A percentile compares a stretch with the other conserved stretches of the same genome.
phyloP scores from a whole-genome alignment of 805 yeast species.

The Sungouiozyma ichnusensis region DNA sequence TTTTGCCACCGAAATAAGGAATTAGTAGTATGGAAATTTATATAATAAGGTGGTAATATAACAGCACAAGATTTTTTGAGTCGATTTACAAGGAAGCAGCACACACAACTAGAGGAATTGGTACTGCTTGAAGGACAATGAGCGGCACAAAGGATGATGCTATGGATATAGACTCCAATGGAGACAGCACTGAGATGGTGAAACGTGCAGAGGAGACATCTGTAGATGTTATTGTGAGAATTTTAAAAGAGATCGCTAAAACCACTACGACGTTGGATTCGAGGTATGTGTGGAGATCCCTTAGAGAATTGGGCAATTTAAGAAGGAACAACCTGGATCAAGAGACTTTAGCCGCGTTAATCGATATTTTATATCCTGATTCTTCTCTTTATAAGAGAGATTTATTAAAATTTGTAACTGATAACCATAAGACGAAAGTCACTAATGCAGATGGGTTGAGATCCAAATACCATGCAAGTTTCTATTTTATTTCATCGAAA shows the following conservation, averaged over 20 bases:
- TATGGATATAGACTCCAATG: neutral
- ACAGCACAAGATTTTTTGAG: neutral
- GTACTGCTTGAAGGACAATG: neutral
- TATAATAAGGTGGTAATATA: neutral
- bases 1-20: neutral
- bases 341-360: slow-evolving; percentile 43
- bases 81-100: neutral
- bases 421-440: slow-evolving; percentile 26
- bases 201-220: slow-evolving; percentile 26
- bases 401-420: slow-evolving; percentile 33
- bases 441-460: slow-evolving; percentile 29
- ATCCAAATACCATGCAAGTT: slow-evolving; percentile 24
- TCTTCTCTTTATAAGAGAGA: slow-evolving; percentile 34
- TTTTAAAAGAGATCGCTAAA: slow-evolving; percentile 34
- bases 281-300: slow-evolving; percentile 73
- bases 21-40: neutral
- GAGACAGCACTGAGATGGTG: neutral
- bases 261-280: slow-evolving; percentile 72
- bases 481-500: slow-evolving; percentile 17
- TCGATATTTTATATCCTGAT: slow-evolving; percentile 46
- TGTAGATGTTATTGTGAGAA: slow-evolving; percentile 25
- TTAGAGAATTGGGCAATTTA: slow-evolving; percentile 70
- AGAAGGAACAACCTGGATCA: slow-evolving; percentile 49
- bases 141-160: neutral
- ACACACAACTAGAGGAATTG: neutral